A percentile compares a stretch with the other conserved stretches of the same genome.
phyloP scores from a whole-genome alignment of 768 basidiomycete species.

The Auriscalpium orientale region DNA sequence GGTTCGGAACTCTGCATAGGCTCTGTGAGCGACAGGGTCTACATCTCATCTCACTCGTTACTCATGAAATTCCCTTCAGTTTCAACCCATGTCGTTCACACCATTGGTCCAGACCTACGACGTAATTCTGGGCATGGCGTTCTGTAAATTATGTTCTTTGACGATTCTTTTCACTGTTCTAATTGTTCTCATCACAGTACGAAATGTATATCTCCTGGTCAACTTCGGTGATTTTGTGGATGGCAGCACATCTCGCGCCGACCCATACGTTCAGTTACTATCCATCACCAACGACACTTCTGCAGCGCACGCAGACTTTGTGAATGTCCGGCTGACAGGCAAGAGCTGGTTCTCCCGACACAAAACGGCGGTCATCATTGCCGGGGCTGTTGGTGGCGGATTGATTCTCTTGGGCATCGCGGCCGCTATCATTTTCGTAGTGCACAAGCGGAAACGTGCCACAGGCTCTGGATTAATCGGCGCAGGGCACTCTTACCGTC shows the following conservation, averaged over 20 bases:
- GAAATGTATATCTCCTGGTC: slow-evolving; percentile 57
- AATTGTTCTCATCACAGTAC: slow-evolving; percentile 32
- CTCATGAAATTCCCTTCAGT: slow-evolving; percentile 30
- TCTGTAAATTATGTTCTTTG: slow-evolving; percentile 36
- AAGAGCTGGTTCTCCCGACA: not conserved
- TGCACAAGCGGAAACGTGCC: no score
- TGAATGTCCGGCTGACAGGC: slow-evolving; percentile 21
- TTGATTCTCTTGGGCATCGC: not conserved
- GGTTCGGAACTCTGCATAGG: slow-evolving; percentile 30
- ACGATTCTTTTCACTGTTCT: not conserved
- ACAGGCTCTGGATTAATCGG: no score
- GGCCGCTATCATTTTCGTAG: no score
- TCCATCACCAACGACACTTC: slow-evolving; percentile 43
- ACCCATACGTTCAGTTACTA: slow-evolving; percentile 58
- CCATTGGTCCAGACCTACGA: slow-evolving; percentile 45
- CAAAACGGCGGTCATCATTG: not conserved
- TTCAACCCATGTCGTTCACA: slow-evolving; percentile 61
- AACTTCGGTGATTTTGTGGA: slow-evolving; percentile 58
- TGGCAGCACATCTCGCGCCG: slow-evolving; percentile 27
- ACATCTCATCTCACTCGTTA: not conserved
- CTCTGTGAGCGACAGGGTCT: slow-evolving; percentile 29
- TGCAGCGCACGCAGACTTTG: slow-evolving; percentile 30
- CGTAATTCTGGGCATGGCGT: slow-evolving; percentile 67
- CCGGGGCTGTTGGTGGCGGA: not conserved
- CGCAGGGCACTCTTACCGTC: no score